phyloP scores from a whole-genome alignment of 164 flowering plant species.

The Annona cherimola region DNA sequence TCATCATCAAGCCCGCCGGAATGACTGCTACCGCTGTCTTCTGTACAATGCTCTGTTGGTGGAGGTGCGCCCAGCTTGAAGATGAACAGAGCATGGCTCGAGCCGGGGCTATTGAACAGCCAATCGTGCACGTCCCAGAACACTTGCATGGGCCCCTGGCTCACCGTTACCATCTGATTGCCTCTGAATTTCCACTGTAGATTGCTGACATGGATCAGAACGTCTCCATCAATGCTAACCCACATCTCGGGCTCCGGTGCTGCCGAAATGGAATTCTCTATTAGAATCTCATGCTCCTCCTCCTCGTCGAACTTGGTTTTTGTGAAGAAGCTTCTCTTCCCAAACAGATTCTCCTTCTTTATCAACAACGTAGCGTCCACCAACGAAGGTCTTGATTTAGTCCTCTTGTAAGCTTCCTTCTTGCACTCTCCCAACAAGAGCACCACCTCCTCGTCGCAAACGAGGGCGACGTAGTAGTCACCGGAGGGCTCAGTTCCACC shows the following conservation, averaged over 20 bases:
- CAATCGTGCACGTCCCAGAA: slow-evolving; percentile 79
- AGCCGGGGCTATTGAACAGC: slow-evolving; percentile 41
- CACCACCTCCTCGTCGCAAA: slow-evolving; percentile 73
- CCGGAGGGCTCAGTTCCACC: slow-evolving; percentile 60
- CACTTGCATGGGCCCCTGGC: slow-evolving; percentile 41
- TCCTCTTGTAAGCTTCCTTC: slow-evolving; percentile 77
- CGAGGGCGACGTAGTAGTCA: slow-evolving; percentile 74
- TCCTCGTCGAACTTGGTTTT: slow-evolving; percentile 64
- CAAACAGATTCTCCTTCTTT: slow-evolving; percentile 73
- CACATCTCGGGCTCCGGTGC: slow-evolving; percentile 68
- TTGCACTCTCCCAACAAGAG: slow-evolving; percentile 68
- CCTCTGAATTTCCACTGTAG: slow-evolving; percentile 75
- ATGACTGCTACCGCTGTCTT: slow-evolving; percentile 4
- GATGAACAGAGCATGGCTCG: slow-evolving; percentile 49
- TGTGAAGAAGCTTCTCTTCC: slow-evolving; percentile 67
- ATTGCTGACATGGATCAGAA: slow-evolving; percentile 40
- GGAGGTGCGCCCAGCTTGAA: slow-evolving; percentile 42
- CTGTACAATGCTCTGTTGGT: slow-evolving; percentile 12
- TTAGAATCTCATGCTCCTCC: slow-evolving; percentile 64
- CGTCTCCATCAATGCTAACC: slow-evolving; percentile 61
- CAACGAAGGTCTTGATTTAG: slow-evolving; percentile 64
- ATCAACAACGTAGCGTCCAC: slow-evolving; percentile 47
- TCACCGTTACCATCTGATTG: slow-evolving; percentile 42
- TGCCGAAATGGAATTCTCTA: slow-evolving; percentile 61
- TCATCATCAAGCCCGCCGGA: slow-evolving; percentile 9